Percentiles rank a stretch among this genome's conserved stretches.
These are phyloP conservation scores for Abortiporus biennis DNA, from an alignment of 1,284 basidiomycete genomes.

Conservation along the genomic window DNA sequence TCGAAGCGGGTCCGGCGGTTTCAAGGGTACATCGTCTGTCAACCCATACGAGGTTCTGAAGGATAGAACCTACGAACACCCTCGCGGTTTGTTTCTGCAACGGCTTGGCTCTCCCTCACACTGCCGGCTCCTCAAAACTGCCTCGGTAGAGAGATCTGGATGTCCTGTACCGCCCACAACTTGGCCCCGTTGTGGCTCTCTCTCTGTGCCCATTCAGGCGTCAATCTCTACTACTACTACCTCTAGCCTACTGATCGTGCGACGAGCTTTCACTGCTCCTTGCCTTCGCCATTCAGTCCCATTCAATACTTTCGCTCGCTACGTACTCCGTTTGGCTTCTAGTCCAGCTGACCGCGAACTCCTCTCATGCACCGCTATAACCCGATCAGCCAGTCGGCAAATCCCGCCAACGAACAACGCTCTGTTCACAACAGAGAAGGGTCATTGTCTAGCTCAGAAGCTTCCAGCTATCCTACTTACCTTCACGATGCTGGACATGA, in stretches of 20 bases:
- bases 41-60: slow-evolving; percentile 10
- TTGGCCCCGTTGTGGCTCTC: slow-evolving; percentile 1
- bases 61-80: slow-evolving; percentile 10
- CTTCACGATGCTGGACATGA: slow-evolving; percentile 16
- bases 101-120: slow-evolving; percentile 10
- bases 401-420: slow-evolving; percentile 16
- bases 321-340: not conserved
- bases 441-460: slow-evolving; percentile 19
- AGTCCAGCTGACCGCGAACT: no score
- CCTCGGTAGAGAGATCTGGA: not conserved
- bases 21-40: slow-evolving; percentile 14
- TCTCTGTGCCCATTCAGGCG: slow-evolving; percentile 2
- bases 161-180: not conserved
- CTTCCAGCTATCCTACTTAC: slow-evolving; percentile 15
- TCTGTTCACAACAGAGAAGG: slow-evolving; percentile 19
- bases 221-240: slow-evolving; percentile 4
- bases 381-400: slow-evolving; percentile 16
- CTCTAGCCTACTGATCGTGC: not conserved
- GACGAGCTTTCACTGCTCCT: slow-evolving; percentile 1
- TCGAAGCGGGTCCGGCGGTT: slow-evolving; percentile 13
- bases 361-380: slow-evolving; percentile 21
- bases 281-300: slow-evolving; percentile 4
- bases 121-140: slow-evolving; percentile 6
- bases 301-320: not conserved
- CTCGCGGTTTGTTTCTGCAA: slow-evolving; percentile 12